Evolutionary conservation across 345 rosid species (phyloP).

Genomic region (Syzygium aromaticum): DNA sequence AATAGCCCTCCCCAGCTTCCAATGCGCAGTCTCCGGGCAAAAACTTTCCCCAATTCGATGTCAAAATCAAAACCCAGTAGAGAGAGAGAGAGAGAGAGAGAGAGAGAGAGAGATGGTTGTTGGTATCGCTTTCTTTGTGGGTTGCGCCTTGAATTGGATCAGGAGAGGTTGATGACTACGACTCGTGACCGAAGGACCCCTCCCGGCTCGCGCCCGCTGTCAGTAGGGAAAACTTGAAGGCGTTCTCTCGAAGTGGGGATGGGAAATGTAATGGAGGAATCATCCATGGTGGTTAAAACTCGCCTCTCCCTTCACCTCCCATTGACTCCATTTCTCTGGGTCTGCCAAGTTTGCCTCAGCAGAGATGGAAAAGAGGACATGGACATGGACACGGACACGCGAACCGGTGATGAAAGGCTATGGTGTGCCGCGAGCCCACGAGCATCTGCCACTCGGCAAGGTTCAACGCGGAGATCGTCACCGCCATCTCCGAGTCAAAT

Average conservation of each 20-base stretch:
- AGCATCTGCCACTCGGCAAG: neutral
- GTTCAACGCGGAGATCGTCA: neutral
- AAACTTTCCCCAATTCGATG: neutral
- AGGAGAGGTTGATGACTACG: slow-evolving; percentile 15
- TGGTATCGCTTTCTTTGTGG: neutral
- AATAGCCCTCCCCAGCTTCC: neutral
- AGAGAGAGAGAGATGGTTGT: neutral
- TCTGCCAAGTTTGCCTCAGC: neutral
- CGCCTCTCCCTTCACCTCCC: neutral
- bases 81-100: neutral
- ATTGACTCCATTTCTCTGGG: neutral
- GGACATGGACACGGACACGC: neutral
- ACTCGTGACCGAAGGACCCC: slow-evolving; percentile 35
- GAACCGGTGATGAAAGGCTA: neutral
- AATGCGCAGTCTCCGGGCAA: neutral
- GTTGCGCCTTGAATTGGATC: neutral
- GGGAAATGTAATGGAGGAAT: neutral
- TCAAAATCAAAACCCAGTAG: neutral
- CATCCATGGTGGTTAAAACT: neutral
- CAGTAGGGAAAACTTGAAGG: neutral
- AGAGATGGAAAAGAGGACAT: neutral
- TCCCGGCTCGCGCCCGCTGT: neutral
- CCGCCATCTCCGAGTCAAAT: neutral
- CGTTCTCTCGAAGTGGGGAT: neutral
- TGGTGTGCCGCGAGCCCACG: neutral